Evolutionary conservation across 2,329 filamentous ascomycete genomes (phyloP).

Genomic region (Xenoacremonium recifei): DNA sequence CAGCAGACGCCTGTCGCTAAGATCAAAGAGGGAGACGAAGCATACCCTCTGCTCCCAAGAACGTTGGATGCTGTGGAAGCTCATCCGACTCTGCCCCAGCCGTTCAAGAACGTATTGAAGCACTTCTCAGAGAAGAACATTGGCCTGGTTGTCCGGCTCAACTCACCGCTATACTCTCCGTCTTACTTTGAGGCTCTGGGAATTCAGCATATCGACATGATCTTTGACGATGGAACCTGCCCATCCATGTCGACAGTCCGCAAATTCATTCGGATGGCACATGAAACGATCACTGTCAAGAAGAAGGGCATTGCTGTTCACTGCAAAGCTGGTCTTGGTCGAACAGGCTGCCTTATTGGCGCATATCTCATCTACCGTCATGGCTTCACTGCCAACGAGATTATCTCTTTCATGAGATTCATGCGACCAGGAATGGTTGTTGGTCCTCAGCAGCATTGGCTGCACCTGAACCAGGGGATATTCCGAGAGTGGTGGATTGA

Average conservation of each 20-base stretch:
- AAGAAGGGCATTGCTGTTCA: conserved; percentile 95
- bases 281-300: conserved; percentile 88
- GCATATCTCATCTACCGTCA: conserved; percentile 97
- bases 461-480: conserved; percentile 92
- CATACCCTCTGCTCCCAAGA: conserved; percentile 72
- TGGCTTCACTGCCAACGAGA: conserved; percentile 94
- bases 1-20: conserved; percentile 76
- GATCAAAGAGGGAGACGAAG: conserved; percentile 69
- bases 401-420: conserved; percentile 98
- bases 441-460: conserved; percentile 97
- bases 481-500: conserved; percentile 99
- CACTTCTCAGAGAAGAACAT: conserved; percentile 89
- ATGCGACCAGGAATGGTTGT: conserved; percentile 99
- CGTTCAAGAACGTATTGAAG: conserved; percentile 93
- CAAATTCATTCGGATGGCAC: conserved; percentile 91
- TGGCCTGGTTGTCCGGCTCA: conserved; percentile 89
- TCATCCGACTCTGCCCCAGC: conserved; percentile 69
- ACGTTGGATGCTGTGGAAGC: conserved; percentile 71
- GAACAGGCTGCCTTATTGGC: conserved; percentile 94
- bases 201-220: conserved; percentile 97
- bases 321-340: conserved; percentile 94
- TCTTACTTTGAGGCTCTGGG: conserved; percentile 96
- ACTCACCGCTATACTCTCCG: conserved; percentile 92
- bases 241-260: conserved; percentile 85
- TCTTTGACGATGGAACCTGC: conserved; percentile 97